These are phyloP conservation scores for Ascochyta pisi DNA, from an alignment of 2,329 filamentous ascomycete genomes.

Conservation along the genomic window DNA sequence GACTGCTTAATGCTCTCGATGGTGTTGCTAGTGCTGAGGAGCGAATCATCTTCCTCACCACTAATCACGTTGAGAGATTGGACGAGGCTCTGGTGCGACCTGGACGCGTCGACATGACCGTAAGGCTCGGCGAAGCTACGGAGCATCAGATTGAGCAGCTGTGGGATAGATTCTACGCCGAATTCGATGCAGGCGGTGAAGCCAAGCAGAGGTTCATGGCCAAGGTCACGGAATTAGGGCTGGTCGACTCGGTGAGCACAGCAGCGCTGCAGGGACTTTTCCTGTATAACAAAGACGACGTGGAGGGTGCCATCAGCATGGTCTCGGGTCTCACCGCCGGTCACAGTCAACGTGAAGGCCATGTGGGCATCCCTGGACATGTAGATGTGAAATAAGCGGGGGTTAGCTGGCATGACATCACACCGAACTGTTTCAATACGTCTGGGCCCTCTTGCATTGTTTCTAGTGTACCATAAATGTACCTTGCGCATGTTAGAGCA, in stretches of 20 bases:
- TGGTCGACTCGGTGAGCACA: conserved; percentile 79
- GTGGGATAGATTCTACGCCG: conserved; percentile 95
- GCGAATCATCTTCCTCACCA: conserved; percentile 90
- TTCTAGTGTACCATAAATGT: conserved; percentile 17
- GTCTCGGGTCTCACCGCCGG: conserved; percentile 65
- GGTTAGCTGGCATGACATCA: conserved; percentile 18
- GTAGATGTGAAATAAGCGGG: conserved; percentile 35
- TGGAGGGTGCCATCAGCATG: conserved; percentile 84
- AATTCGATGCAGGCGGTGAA: conserved; percentile 70
- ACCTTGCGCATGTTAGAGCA: conserved; percentile 9
- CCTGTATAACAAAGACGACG: conserved; percentile 90
- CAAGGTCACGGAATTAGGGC: conserved; percentile 71
- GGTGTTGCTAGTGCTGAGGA: conserved; percentile 95
- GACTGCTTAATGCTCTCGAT: conserved; percentile 74
- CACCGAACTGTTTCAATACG: conserved; percentile 3
- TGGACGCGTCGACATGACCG: conserved; percentile 91
- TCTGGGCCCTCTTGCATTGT: conserved; percentile 2
- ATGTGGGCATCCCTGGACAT: conserved; percentile 42
- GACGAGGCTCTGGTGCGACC: conserved; percentile 90
- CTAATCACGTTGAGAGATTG: conserved; percentile 89
- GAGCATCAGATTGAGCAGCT: conserved; percentile 83
- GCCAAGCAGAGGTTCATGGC: conserved; percentile 73
- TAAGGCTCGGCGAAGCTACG: conserved; percentile 87
- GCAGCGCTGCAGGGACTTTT: conserved; percentile 94
- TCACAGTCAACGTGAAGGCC: conserved; percentile 31